phyloP scores from a whole-genome alignment of 2,329 filamentous ascomycete species.

The Fusarium protoensiforme region DNA sequence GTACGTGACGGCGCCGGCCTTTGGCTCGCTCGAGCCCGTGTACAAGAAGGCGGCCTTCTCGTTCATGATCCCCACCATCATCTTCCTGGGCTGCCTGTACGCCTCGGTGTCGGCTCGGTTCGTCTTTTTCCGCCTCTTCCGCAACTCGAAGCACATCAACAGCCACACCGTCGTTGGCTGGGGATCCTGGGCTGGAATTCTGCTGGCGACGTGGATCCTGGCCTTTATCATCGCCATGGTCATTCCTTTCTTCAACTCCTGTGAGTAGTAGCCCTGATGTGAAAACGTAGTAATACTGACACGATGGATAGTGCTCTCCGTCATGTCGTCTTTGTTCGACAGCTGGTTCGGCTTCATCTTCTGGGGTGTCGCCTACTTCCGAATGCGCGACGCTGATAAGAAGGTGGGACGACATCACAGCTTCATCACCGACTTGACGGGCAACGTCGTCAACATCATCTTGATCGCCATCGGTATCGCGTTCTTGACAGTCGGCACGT shows the following conservation, averaged over 20 bases:
- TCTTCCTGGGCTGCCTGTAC: slow-evolving; percentile 92
- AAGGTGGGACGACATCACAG: slow-evolving; percentile 64
- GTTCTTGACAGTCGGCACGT: slow-evolving; percentile 85
- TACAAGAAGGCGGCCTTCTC: slow-evolving; percentile 92
- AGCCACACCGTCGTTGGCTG: slow-evolving; percentile 86
- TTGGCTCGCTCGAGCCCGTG: slow-evolving; percentile 81
- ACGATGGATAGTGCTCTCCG: slow-evolving; percentile 63
- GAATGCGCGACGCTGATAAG: slow-evolving; percentile 75
- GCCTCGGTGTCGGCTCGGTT: slow-evolving; percentile 91
- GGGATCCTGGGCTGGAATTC: slow-evolving; percentile 79
- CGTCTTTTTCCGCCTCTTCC: slow-evolving; percentile 90
- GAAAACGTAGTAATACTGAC: not conserved
- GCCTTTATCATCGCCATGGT: slow-evolving; percentile 93
- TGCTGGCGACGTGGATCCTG: slow-evolving; percentile 79
- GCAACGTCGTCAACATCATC: slow-evolving; percentile 74
- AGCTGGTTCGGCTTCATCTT: slow-evolving; percentile 97
- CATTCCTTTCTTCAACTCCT: slow-evolving; percentile 90
- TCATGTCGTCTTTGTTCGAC: slow-evolving; percentile 91
- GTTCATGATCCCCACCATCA: slow-evolving; percentile 95
- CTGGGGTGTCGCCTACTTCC: slow-evolving; percentile 85
- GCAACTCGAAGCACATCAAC: slow-evolving; percentile 80
- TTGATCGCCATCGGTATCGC: slow-evolving; percentile 82
- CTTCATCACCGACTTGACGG: slow-evolving; percentile 60
- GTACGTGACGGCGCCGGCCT: slow-evolving; percentile 89
- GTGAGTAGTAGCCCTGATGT: slow-evolving; percentile 51